A percentile compares a stretch with the other conserved stretches of the same genome.
These are phyloP conservation scores for Suhomyces atakaporum DNA, from an alignment of 1,139 yeast genomes.

Conservation along the genomic window DNA sequence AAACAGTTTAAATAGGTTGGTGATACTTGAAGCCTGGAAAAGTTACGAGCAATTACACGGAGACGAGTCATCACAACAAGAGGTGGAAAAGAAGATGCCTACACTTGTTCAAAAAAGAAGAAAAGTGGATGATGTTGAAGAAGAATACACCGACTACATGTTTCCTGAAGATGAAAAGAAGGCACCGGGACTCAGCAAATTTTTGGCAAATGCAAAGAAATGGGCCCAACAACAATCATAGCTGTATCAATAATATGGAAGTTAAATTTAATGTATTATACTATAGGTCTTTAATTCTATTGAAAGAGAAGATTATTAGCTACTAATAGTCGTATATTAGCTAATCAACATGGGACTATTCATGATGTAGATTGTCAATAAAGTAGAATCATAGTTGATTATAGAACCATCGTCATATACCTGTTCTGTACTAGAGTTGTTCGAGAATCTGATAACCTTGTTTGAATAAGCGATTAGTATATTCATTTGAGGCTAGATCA, in stretches of 20 bases:
- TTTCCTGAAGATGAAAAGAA: conserved; percentile 63
- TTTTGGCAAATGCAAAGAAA: conserved; percentile 63
- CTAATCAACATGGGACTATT: no score
- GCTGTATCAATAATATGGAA: no score
- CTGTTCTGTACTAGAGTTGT: no score
- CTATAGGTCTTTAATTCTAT: no score
- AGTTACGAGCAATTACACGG: conserved; percentile 73
- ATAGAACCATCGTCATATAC: not conserved
- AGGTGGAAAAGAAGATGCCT: conserved; percentile 57
- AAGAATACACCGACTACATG: conserved; percentile 62
- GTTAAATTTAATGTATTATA: no score
- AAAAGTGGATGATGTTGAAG: conserved; percentile 46
- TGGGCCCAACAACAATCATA: conserved; percentile 41
- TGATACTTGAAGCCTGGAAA: conserved; percentile 63
- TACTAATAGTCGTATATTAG: no score
- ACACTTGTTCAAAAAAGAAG: conserved; percentile 51
- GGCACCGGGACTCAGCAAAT: conserved; percentile 42
- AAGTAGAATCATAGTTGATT: conserved; percentile 2
- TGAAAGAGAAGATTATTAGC: no score
- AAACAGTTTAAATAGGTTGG: conserved; percentile 48
- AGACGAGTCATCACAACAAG: conserved; percentile 31
- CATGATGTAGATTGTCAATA: no score
- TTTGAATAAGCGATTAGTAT: no score
- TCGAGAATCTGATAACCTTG: no score
- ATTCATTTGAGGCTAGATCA: no score